Base-by-base conservation (phyloP, 163 green algal genomes). In the Coccomyxa subellipsoidea region DNA sequence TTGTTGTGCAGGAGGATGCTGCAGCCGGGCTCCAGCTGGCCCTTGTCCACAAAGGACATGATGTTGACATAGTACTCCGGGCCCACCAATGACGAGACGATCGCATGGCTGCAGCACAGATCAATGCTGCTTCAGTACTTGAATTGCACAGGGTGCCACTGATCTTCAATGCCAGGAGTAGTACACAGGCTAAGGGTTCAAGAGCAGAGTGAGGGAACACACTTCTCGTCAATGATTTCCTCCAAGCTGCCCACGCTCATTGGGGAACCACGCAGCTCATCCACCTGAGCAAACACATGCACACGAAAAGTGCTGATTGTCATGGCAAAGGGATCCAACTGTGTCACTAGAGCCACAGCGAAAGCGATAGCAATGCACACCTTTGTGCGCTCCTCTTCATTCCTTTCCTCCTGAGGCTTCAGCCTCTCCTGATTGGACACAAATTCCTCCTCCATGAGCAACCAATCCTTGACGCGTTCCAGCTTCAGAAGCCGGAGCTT, bases 201-300 rank as follows among this genome's bases (percentile, higher is more conserved):
- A 34, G 32, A 4, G 66, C n/a, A 34, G 1, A 73, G 4, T 59
- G 47, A 35, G 9, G 38, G 35, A 2, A 54, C 90, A 89, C 84
- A 96, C 93, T 96, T 99, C 84, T 99, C 97, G 84, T 99, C 97
- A 82, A 99, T 99, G 84, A 99, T 98, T 89, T 99, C 97, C 80
- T 99, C 97, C 54, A 99, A 88, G 9, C 86, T 96, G 53, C 97
- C 97, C 27, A 99, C 97, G 47, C 84, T 97, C 80, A 99, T 94
- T 0, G 97, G 97, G 7, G 90, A 94, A 1, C 97, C 97, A 31
- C 97, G 90, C 54, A 99, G 85, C 75, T 99, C 97, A 85, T 99
- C 97, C 6, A 99, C 93, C 92, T 98, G 90, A 71, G 38, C n/a
- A 10, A 25, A 32, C 29, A 1, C 66, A 73, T 27, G 47, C 15